Evolutionary conservation across 225 moss, liverwort and hornwort genomes (phyloP), one percentile per base, ranked within the genome.

Genomic region (Thuidium tamariscinum): DNA sequence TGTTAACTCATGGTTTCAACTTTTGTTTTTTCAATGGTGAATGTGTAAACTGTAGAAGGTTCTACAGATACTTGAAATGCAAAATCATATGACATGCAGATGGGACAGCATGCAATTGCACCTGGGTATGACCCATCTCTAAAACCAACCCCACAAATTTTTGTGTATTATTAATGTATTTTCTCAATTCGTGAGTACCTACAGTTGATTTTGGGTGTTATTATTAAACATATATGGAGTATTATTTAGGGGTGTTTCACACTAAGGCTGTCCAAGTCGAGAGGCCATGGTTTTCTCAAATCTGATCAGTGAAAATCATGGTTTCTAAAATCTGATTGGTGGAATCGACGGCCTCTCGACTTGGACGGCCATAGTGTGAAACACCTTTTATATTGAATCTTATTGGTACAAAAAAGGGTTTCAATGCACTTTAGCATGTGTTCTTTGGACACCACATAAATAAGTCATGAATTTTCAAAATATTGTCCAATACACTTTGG

Each of bases 121-220:
- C 16, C 10, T 41, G 5, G 5, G 5, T 27, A 19, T 57, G 41
- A 41, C 7, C 19, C 0, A 0, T 8, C 13, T 79, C 2, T 29
- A 39, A 27, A 19, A 61, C 5, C 19, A 61, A 62, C 32, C 4
- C 9, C 10, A 22, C 9, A 61, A 6, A 34, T 34, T 80, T 13
- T 80, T 44, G 4, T 41, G 2, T 61, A 79, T 15, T 10, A 21
- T 34, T 51, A 77, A 39, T 57, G 12, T 56, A 25, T 1, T 0
- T 2, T 27, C 20, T 18, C 39, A 48, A 20, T 49, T 49, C 21
- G 20, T 34, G 7, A 60, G 13, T 74, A 74, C 2, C 8, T 8
- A 13, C 0, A 5, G 29, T 7, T 41, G 61, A 42, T 79, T 41
- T 79, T 32, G 9, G n/a, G 11, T 80, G 3, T 26, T 26, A 11